Percentiles rank a stretch among this genome's conserved stretches.
Conservation (phyloP, 805 yeast genomes). For the Ogataea minuta region DNA sequence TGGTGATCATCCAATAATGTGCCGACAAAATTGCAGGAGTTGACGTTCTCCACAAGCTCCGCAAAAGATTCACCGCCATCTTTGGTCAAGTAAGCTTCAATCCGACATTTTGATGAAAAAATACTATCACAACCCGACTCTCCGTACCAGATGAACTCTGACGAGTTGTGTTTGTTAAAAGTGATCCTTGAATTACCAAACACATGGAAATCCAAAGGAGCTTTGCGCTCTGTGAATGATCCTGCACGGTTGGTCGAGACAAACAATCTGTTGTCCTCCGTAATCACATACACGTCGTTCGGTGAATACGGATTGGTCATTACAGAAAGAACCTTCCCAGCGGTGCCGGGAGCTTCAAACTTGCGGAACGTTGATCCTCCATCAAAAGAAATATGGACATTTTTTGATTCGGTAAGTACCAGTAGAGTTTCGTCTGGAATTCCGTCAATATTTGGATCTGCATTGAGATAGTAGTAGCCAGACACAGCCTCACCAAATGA, state of each 20-base stretch:
- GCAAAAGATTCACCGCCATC: constrained; percentile 68
- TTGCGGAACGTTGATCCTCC: constrained; percentile 54
- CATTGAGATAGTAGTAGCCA: constrained; percentile 62
- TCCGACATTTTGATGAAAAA: constrained; percentile 48
- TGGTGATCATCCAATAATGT: constrained; percentile 40
- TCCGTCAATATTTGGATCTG: constrained; percentile 37
- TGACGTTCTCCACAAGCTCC: constrained; percentile 50
- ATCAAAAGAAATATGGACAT: constrained; percentile 65
- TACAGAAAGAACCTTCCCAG: constrained; percentile 49
- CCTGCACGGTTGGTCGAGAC: constrained; percentile 68
- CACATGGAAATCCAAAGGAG: constrained; percentile 51
- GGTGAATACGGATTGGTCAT: constrained; percentile 58
- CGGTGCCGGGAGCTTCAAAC: constrained; percentile 32
- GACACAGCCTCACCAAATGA: constrained; percentile 51
- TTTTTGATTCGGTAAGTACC: constrained; percentile 50
- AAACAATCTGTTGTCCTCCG: constrained; percentile 49
- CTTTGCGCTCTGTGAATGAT: constrained; percentile 43
- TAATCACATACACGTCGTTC: constrained; percentile 54
- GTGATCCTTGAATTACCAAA: constrained; percentile 42
- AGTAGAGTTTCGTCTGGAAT: constrained; percentile 63
- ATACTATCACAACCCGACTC: constrained; percentile 52
- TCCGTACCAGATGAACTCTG: constrained; percentile 69
- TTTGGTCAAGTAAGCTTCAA: constrained; percentile 57
- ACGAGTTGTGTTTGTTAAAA: constrained; percentile 58
- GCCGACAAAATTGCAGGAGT: constrained; percentile 68